Base-by-base conservation (phyloP, 495 filamentous ascomycete species). In the Podospora australis region DNA sequence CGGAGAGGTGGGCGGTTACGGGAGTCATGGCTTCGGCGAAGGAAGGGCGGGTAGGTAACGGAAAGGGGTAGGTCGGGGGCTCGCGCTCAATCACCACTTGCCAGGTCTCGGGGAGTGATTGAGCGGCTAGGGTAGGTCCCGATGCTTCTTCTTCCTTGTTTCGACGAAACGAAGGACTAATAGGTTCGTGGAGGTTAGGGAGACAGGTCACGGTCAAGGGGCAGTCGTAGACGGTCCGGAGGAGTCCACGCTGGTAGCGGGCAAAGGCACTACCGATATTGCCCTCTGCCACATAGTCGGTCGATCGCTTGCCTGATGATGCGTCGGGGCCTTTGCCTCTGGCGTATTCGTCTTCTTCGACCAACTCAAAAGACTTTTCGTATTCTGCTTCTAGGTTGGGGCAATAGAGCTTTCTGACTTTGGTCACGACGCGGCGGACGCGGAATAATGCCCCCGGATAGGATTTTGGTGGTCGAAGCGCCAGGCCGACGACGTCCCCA, bases 141-240 rank as follows among this genome's bases (percentile, higher is more conserved):
- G 32, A 17, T 6, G 14, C n/a, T 36, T 36, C 32, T 36, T 17
- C 26, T 29, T 29, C 26, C 11, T 29, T 29, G 26, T 11, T 39
- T 20, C 14, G 45, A 41, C 19, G 39, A 3, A 13, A 48, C 41
- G 16, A 28, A 21, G 35, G 14, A 9, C 32, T 36, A 19, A 29
- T 7, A 9, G 45, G 6, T 11, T 48, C 40, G 5, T 26, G 9
- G 0, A 19, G 5, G 8, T 14, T 17, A 1, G 44, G 29, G 5
- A 26, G 10, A 23, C 9, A 6, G 0, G 52, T 49, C 23, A 59
- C 25, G 4, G 50, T 59, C 8, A 53, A 7, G 13, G 53, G 57
- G 16, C 54, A 59, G 29, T 59, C 57, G 20, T 59, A 59, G 6
- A 57, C 39, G 1, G 48, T 51, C 2, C 54, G 46, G 9, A 59